These are phyloP conservation scores for Chenopodium suecicum DNA, from an alignment of 148 eudicot species.

Conservation along the genomic window DNA sequence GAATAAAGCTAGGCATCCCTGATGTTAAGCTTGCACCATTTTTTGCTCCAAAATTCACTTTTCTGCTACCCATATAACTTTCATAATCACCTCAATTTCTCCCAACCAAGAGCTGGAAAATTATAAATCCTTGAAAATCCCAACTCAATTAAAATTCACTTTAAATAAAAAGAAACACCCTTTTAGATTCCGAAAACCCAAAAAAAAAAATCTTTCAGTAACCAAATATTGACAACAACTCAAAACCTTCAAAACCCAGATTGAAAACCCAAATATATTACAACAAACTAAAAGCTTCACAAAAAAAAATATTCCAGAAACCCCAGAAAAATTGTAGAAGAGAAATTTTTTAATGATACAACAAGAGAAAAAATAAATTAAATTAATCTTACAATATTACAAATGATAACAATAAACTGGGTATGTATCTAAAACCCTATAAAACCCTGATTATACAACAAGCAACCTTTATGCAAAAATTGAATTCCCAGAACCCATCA, in stretches of 20 bases:
- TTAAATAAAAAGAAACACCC: not conserved
- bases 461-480: not conserved
- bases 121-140: constrained; percentile 4
- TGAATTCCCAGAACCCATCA: constrained; percentile 19
- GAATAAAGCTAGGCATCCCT: constrained; percentile 50
- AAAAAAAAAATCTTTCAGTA: not conserved
- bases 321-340: constrained; percentile 2
- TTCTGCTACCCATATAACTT: constrained; percentile 39
- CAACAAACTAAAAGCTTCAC: not conserved
- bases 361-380: not conserved
- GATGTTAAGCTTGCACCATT: constrained; percentile 39
- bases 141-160: not conserved
- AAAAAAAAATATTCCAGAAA: not conserved
- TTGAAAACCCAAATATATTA: not conserved
- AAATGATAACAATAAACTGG: constrained; percentile 5
- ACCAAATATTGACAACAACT: not conserved
- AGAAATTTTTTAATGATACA: not conserved
- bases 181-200: too few species aligned
- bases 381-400: not conserved
- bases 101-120: not conserved
- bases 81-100: constrained; percentile 25
- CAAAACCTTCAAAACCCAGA: not conserved
- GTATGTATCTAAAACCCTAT: constrained; percentile 4
- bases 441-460: constrained; percentile 20
- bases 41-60: constrained; percentile 29